Evolutionary conservation across 179 eudicot genomes (phyloP).

Genomic region (Patellifolia procumbens): DNA sequence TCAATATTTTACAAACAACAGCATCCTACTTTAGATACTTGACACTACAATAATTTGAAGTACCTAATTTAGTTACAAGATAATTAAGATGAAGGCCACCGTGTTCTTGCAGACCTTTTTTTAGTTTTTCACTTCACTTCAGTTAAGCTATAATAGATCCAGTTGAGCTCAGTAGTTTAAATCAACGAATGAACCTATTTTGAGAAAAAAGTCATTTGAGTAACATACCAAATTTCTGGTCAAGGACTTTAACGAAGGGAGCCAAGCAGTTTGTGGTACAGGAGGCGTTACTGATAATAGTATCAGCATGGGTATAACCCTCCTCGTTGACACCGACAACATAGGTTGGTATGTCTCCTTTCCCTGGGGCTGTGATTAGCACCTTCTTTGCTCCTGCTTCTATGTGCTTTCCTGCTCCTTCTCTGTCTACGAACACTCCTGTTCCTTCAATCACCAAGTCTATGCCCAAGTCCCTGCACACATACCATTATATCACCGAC

Average conservation of each 20-base stretch:
- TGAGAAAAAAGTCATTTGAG: not conserved
- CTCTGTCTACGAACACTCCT: constrained; percentile 97
- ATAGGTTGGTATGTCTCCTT: constrained; percentile 95
- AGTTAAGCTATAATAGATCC: no score
- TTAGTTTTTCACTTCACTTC: no score
- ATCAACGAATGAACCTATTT: no score
- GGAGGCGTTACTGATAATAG: constrained; percentile 95
- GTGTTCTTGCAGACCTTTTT: no score
- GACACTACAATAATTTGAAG: no score
- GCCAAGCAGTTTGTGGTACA: constrained; percentile 99
- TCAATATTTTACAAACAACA: no score
- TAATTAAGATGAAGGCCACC: no score
- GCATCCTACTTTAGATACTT: no score
- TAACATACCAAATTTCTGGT: constrained; percentile 50
- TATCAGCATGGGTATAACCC: constrained; percentile 50
- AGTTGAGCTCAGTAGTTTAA: no score
- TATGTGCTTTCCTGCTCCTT: constrained; percentile 95
- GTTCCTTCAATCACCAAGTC: constrained; percentile 98
- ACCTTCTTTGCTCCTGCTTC: constrained; percentile 95
- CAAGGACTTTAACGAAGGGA: constrained; percentile 95
- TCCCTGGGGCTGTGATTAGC: constrained; percentile 93
- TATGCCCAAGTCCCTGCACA: constrained; percentile 67
- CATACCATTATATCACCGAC: not conserved
- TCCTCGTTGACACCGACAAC: constrained; percentile 93
- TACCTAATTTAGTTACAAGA: no score